Evolutionary conservation across 257 asterid species (phyloP).

Genomic region (Rauvolfia tetraphylla): DNA sequence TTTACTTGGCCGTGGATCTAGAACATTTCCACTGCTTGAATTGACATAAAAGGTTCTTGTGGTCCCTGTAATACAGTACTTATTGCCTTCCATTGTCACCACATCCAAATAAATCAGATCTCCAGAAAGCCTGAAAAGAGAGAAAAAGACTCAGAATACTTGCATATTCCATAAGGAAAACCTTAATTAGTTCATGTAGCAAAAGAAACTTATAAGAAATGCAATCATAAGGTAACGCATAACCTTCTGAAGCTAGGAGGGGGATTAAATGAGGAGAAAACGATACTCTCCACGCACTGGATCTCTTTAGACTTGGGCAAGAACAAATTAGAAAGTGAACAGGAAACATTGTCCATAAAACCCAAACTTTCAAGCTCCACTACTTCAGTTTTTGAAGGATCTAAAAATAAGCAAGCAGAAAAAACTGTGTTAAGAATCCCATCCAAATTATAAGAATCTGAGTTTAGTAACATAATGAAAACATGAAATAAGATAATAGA

Average conservation of each 20-base stretch:
- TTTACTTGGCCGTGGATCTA: conserved; percentile 76
- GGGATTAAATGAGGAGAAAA: conserved; percentile 91
- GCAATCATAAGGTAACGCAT: conserved; percentile 10
- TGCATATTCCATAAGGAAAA: conserved; percentile 14
- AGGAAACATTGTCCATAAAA: conserved; percentile 61
- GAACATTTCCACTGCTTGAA: conserved; percentile 62
- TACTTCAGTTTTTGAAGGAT: conserved; percentile 62
- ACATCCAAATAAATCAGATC: conserved; percentile 92
- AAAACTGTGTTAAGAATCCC: conserved; percentile 12
- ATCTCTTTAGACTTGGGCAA: conserved; percentile 73
- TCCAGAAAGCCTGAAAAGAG: conserved; percentile 79
- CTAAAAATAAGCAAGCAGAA: conserved; percentile 39
- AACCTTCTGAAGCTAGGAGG: conserved; percentile 98
- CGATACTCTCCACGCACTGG: conserved; percentile 71
- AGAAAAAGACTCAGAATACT: conserved; percentile 21
- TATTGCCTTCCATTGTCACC: conserved; percentile 82
- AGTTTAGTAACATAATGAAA: conserved; percentile 2
- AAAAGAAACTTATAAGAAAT: not conserved
- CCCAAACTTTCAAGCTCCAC: conserved; percentile 81
- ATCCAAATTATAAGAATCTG: conserved; percentile 12
- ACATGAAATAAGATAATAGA: not conserved
- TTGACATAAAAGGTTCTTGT: conserved; percentile 75
- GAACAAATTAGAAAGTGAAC: conserved; percentile 60
- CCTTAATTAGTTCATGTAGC: not conserved
- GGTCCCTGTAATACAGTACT: conserved; percentile 81